Percentiles rank a stretch among this genome's conserved stretches.
Conservation (phyloP, 1,284 basidiomycete genomes). For the Papiliotrema terrestris region DNA sequence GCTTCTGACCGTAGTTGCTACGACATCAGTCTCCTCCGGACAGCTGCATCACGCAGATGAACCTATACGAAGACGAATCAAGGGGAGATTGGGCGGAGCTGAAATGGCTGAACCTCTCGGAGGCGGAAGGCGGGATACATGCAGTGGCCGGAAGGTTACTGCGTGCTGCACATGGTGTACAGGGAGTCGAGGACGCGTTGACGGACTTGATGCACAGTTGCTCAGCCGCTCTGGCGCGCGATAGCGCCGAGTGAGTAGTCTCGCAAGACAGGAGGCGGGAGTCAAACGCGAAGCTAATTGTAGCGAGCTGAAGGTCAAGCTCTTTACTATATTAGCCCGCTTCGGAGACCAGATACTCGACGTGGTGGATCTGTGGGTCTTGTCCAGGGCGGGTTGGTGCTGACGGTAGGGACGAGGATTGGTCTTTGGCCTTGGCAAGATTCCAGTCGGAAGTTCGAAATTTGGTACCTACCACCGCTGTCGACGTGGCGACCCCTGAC, state of each 20-base stretch:
- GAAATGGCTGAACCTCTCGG: conserved; percentile 52
- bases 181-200: neutral
- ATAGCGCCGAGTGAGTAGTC: neutral
- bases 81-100: conserved; percentile 84
- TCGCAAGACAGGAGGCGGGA: neutral
- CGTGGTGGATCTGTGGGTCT: conserved; percentile 7
- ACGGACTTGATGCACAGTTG: neutral
- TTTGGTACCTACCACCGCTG: neutral
- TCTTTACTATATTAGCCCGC: conserved; percentile 61
- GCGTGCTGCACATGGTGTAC: neutral
- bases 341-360: conserved; percentile 62
- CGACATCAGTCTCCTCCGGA: conserved; percentile 75
- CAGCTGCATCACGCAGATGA: conserved; percentile 65
- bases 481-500: too few species aligned
- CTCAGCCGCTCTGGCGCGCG: neutral
- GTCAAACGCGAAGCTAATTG: neutral
- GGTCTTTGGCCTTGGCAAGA: conserved; percentile 1
- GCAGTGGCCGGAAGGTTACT: neutral
- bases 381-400: neutral
- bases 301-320: conserved; percentile 62
- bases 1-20: conserved; percentile 56
- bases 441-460: conserved; percentile 9
- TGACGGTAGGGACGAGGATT: conserved; percentile 8
- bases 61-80: conserved; percentile 80
- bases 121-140: conserved; percentile 2